These are phyloP conservation scores for Coemansia sp. DNA, from an alignment of 192 early-diverging fungal genomes.

Conservation along the genomic window DNA sequence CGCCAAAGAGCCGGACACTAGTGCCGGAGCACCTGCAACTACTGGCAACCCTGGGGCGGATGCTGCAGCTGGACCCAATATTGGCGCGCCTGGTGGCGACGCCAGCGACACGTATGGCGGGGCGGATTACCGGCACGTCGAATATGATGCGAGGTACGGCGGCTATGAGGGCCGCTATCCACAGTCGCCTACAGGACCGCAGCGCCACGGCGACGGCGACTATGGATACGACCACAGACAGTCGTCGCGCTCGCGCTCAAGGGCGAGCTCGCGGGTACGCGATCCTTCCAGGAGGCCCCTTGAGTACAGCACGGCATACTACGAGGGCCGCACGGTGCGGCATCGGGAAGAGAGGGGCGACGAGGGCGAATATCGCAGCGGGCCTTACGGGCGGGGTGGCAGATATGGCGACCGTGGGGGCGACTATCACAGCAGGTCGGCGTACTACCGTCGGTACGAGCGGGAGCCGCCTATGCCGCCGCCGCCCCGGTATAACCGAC, in stretches of 20 bases:
- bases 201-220: constrained; percentile 5
- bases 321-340: constrained; percentile 3
- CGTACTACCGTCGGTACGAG: constrained; percentile 27
- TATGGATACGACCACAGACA: background rate
- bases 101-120: background rate
- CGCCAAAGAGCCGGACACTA: no score
- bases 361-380: constrained; percentile 14
- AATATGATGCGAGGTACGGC: constrained; percentile 8
- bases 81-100: background rate
- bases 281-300: constrained; percentile 5
- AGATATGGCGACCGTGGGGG: constrained; percentile 22
- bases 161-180: background rate
- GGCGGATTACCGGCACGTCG: constrained; percentile 1
- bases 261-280: constrained; percentile 7
- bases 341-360: constrained; percentile 8
- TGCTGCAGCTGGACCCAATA: background rate
- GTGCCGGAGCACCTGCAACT: no score
- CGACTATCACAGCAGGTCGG: constrained; percentile 7
- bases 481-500: constrained; percentile 27
- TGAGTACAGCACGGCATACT: constrained; percentile 1
- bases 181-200: constrained; percentile 4
- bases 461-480: no score
- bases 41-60: no score
- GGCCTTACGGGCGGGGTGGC: constrained; percentile 16
- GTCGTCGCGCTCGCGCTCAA: constrained; percentile 19